Evolutionary conservation across 768 basidiomycete genomes (phyloP).

Genomic region (Sutorius australiensis): DNA sequence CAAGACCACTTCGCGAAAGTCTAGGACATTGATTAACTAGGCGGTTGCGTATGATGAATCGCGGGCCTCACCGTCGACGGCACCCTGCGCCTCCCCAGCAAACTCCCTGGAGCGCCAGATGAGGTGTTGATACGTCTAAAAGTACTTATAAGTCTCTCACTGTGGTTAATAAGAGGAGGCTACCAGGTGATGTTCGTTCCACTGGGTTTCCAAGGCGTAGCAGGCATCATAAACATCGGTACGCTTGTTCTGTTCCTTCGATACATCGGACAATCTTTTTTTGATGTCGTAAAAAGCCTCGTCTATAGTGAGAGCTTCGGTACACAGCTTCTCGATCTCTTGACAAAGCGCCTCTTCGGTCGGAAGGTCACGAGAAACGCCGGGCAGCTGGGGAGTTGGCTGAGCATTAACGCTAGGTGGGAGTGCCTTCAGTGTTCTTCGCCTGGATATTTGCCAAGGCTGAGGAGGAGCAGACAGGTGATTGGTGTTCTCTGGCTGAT

Average conservation of each 20-base stretch:
- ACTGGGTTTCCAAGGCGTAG: slow-evolving; percentile 7
- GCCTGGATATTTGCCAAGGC: neutral
- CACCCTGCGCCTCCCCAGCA: slow-evolving; percentile 16
- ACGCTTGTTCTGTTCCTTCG: slow-evolving; percentile 5
- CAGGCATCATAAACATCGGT: slow-evolving; percentile 12
- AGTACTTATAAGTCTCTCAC: neutral
- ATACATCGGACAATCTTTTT: slow-evolving; percentile 5
- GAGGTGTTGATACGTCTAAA: slow-evolving; percentile 13
- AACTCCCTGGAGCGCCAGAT: slow-evolving; percentile 21
- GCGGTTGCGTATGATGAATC: accelerated
- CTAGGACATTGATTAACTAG: neutral
- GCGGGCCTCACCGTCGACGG: slow-evolving; percentile 13
- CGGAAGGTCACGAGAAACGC: slow-evolving; percentile 2
- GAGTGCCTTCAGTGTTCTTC: neutral
- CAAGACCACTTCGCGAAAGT: slow-evolving; percentile 18
- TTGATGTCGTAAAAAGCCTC: slow-evolving; percentile 14
- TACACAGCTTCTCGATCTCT: slow-evolving; percentile 17
- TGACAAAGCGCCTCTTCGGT: slow-evolving; percentile 11
- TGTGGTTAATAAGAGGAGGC: neutral
- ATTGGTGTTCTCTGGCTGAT: neutral
- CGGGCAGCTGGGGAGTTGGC: neutral
- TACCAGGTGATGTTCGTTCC: slow-evolving; percentile 16
- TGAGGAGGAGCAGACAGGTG: neutral
- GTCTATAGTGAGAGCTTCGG: slow-evolving; percentile 17
- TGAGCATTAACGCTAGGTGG: neutral